Conservation (phyloP, 331 rosid genomes). For the Erythrophleum ivorense region DNA sequence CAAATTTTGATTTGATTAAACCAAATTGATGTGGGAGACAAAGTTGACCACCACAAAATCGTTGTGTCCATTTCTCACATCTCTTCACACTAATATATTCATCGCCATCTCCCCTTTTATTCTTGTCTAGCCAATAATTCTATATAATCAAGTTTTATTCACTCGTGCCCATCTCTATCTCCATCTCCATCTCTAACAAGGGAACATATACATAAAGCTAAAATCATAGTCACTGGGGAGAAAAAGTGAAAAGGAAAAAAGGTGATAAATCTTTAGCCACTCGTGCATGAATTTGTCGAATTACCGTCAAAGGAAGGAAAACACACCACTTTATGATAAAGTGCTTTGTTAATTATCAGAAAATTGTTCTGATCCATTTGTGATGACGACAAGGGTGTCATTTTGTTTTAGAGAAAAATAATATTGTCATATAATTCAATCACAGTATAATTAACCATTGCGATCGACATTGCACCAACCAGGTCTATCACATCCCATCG, state of each 20-base stretch:
- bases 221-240: not conserved
- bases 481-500: slow-evolving; percentile 15
- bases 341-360: not conserved
- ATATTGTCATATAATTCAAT: not conserved
- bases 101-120: not conserved
- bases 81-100: not conserved
- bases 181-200: not conserved
- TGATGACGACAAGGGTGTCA: not conserved
- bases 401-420: not conserved
- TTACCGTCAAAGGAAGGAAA: not conserved
- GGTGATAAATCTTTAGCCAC: slow-evolving; percentile 6
- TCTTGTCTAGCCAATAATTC: slow-evolving; percentile 17
- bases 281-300: slow-evolving; percentile 29
- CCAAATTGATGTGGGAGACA: slow-evolving; percentile 11
- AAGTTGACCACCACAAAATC: slow-evolving; percentile 8
- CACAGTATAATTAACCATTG: not conserved
- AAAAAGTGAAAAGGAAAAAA: not conserved
- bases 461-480: slow-evolving; percentile 19
- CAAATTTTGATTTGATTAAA: slow-evolving; percentile 1
- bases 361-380: not conserved
- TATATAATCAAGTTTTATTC: not conserved
- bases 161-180: not conserved
- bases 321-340: slow-evolving; percentile 5
- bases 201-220: not conserved
- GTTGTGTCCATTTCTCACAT: slow-evolving; percentile 6